These are phyloP conservation scores for Colletotrichum costaricense DNA, from an alignment of 2,329 filamentous ascomycete genomes.

Conservation along the genomic window DNA sequence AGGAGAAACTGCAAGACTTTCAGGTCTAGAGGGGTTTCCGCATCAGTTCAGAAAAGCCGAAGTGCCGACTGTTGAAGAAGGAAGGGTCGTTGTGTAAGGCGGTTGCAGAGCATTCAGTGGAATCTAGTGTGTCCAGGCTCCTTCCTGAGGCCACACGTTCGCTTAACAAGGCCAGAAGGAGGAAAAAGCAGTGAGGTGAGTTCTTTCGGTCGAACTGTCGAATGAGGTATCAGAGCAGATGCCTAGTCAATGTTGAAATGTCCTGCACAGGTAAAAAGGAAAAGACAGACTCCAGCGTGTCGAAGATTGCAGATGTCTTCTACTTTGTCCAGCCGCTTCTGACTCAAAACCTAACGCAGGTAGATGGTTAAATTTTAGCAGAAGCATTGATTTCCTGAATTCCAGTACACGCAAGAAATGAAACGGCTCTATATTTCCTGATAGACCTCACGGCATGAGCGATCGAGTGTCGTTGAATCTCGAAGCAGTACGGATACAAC, in stretches of 20 bases:
- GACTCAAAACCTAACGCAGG: too few relatives aligned
- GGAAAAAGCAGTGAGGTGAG: not conserved
- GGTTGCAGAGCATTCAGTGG: not conserved
- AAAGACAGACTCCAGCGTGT: not conserved
- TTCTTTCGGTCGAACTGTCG: not conserved
- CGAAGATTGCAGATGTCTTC: not conserved
- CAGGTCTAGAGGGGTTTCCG: not conserved
- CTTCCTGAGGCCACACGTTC: not conserved
- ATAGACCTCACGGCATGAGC: not conserved
- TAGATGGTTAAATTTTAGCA: too few relatives aligned
- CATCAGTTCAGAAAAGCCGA: not conserved
- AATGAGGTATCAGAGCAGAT: not conserved
- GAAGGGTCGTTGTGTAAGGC: not conserved
- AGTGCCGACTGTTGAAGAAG: not conserved
- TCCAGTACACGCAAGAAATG: not conserved
- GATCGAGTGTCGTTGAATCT: not conserved
- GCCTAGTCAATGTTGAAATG: not conserved
- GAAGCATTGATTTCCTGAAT: not conserved
- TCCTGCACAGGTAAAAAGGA: not conserved
- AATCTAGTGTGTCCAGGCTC: not conserved
- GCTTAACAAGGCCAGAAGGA: not conserved
- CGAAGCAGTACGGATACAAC: not conserved
- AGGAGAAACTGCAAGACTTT: not conserved
- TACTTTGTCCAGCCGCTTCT: not conserved
- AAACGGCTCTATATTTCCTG: not conserved